A percentile compares a stretch with the other conserved stretches of the same genome.
phyloP scores from a whole-genome alignment of 352 stramenopile species.

The Sclerospora graminicola region DNA sequence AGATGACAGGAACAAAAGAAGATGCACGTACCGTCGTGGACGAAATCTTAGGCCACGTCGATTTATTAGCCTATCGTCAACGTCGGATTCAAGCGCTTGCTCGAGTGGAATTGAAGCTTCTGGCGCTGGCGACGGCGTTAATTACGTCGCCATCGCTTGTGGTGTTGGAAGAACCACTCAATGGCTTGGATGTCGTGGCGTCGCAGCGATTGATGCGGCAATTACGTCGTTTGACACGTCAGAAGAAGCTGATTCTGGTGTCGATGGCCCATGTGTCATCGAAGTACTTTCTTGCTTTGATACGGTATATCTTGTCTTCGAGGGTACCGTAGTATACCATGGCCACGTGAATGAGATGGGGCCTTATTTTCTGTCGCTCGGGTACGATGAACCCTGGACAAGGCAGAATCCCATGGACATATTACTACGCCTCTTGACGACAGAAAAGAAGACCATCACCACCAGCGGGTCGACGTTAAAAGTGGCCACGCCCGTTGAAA shows the following conservation, averaged over 20 bases:
- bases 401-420: constrained; percentile 60
- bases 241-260: constrained; percentile 80
- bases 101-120: constrained; percentile 52
- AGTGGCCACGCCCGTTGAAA: too few species aligned
- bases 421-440: constrained; percentile 40
- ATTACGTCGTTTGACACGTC: constrained; percentile 60
- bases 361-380: constrained; percentile 42
- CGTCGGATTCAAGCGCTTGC: constrained; percentile 23
- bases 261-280: constrained; percentile 84
- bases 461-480: too few species aligned
- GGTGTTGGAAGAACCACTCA: constrained; percentile 79
- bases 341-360: constrained; percentile 38
- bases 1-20: constrained; percentile 3
- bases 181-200: constrained; percentile 49
- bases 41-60: constrained; percentile 20
- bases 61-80: constrained; percentile 15
- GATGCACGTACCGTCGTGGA: constrained; percentile 16
- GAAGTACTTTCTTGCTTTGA: constrained; percentile 49
- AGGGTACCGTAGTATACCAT: constrained; percentile 44
- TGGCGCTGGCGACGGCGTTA: constrained; percentile 76
- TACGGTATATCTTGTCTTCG: constrained; percentile 41
- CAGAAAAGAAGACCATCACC: constrained; percentile 17
- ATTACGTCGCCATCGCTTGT: constrained; percentile 70
- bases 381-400: too few species aligned
- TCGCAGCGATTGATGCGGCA: constrained; percentile 38